phyloP scores from a whole-genome alignment of 805 yeast species.

The Lipomyces lipofer region DNA sequence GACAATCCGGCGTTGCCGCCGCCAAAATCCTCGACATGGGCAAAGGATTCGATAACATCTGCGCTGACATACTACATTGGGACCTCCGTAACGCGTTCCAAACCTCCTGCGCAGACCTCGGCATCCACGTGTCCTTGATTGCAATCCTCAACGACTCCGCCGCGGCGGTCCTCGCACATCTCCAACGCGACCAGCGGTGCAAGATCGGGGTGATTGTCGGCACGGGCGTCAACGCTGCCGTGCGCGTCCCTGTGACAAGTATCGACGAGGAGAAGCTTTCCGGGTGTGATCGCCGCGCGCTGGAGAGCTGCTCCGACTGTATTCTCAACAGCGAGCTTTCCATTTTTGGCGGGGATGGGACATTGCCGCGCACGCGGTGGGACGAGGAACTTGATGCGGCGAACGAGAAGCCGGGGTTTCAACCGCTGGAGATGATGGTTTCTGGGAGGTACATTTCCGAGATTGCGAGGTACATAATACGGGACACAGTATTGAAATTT shows the following conservation, averaged over 20 bases:
- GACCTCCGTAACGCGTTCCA: slow-evolving; percentile 76
- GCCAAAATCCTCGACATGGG: slow-evolving; percentile 40
- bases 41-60: slow-evolving; percentile 74
- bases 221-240: slow-evolving; percentile 79
- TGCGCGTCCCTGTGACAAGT: slow-evolving; percentile 69
- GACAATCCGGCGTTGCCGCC: slow-evolving; percentile 30
- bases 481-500: slow-evolving; percentile 57
- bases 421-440: slow-evolving; percentile 82
- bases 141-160: slow-evolving; percentile 91
- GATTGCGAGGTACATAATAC: slow-evolving; percentile 65
- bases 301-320: slow-evolving; percentile 45
- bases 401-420: slow-evolving; percentile 72
- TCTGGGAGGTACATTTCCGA: slow-evolving; percentile 91
- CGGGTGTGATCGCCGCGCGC: slow-evolving; percentile 41
- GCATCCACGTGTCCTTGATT: slow-evolving; percentile 62
- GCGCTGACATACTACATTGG: slow-evolving; percentile 65
- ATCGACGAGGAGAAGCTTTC: slow-evolving; percentile 64
- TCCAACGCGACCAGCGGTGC: slow-evolving; percentile 57
- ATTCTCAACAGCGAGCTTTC: slow-evolving; percentile 92
- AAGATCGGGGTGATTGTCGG: slow-evolving; percentile 85
- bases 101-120: slow-evolving; percentile 54
- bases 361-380: slow-evolving; percentile 74
- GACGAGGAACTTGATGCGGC: slow-evolving; percentile 66
- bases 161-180: slow-evolving; percentile 78
- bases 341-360: slow-evolving; percentile 61